Conservation (phyloP, 2,329 filamentous ascomycete species). For the Sporothrix curviconia region DNA sequence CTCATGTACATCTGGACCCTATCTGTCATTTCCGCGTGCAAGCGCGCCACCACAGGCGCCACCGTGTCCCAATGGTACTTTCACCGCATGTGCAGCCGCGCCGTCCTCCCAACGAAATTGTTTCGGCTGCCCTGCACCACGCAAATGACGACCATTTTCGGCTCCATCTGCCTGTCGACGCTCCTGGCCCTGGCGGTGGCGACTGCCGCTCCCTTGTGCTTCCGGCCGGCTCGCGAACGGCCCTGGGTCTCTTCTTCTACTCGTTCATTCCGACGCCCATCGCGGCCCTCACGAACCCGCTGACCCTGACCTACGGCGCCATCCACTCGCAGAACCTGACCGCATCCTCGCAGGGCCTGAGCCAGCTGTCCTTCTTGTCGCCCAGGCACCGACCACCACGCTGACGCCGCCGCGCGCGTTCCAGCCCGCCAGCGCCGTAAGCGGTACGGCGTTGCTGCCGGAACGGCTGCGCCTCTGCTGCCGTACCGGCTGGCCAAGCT, state of each 20-base stretch:
- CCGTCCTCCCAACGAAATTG: constrained; percentile 72
- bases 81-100: constrained; percentile 73
- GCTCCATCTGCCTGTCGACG: constrained; percentile 84
- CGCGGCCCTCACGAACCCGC: constrained; percentile 77
- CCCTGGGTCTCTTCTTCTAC: constrained; percentile 56
- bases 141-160: constrained; percentile 80
- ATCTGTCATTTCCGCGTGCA: constrained; percentile 77
- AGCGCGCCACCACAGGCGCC: constrained; percentile 85
- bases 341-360: constrained; percentile 69
- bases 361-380: constrained; percentile 74
- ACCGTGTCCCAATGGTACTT: constrained; percentile 99
- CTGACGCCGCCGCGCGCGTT: constrained; percentile 53
- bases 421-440: constrained; percentile 18
- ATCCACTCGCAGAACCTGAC: constrained; percentile 84
- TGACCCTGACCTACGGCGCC: constrained; percentile 86
- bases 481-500: constrained; percentile 89
- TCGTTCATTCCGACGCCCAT: constrained; percentile 80
- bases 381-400: constrained; percentile 68
- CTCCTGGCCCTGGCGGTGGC: constrained; percentile 71
- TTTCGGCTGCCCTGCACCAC: constrained; percentile 75
- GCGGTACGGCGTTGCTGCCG: constrained; percentile 24
- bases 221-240: constrained; percentile 61
- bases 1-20: constrained; percentile 95
- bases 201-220: constrained; percentile 80
- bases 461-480: constrained; percentile 50